Base-by-base conservation (phyloP, 2,329 filamentous ascomycete genomes). In the Botryosphaeria dothidea region DNA sequence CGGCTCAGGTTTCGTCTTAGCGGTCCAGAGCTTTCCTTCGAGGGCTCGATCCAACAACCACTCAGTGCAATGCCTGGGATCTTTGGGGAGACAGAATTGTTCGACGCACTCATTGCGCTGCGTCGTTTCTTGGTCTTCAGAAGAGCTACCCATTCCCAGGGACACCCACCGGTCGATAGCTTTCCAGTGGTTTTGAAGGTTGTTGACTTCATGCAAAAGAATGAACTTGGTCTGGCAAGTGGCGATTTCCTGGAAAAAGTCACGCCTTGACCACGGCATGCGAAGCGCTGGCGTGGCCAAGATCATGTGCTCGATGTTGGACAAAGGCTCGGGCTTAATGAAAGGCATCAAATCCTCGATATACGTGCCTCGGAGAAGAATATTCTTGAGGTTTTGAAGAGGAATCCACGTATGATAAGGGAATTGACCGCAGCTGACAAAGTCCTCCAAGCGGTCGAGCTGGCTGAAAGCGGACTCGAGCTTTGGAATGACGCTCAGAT, bases 381-480 rank as follows among this genome's bases (percentile, higher is more conserved):
- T 71, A 1, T 75, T 75, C 70, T 72, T 72, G 25, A 85, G 73
- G 4, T 76, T 73, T 7, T 77, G 78, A 80, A 81, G 84, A 9
- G 76, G 62, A 36, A 72, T 72, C 82, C 82, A 84, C 19, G 17
- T 29, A 13, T 3, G 82, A 76, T 9, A 75, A 74, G 19, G 74
- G 68, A 25, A 73, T 72, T 21, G 4, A 21, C 34, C 15, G 17
- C 51, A 54, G 68, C 79, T 82, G 46, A 80, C 79, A 64, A 85
- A 82, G 68, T 84, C 81, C 65, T 85, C 80, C 8, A 85, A 73
- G 34, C 68, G 72, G 43, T 76, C 71, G 0, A 85, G 76, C 51
- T 76, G 70, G 67, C 74, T 70, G 64, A 85, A 83, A 0, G 81
- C 83, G n/a, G 80, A 75, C 11, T 78, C 77, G 7, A 85, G 75